phyloP scores from a whole-genome alignment of 805 yeast species.

The Brettanomyces naardenensis region DNA sequence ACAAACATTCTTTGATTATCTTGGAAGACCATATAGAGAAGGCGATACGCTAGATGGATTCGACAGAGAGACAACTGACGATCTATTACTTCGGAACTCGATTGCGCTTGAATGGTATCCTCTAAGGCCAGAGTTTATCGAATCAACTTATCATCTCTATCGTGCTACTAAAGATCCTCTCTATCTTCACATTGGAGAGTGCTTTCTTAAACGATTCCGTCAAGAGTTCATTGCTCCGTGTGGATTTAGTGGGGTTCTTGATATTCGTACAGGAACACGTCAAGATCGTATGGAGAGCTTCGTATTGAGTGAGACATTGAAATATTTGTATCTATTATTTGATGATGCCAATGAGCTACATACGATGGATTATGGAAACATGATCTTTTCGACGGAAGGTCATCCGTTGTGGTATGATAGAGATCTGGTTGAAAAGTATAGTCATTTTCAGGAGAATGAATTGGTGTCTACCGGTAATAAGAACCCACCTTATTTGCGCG shows the following conservation, averaged over 20 bases:
- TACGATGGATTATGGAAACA: slow-evolving; percentile 27
- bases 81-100: slow-evolving; percentile 24
- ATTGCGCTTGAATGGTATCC: slow-evolving; percentile 84
- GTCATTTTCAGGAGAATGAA: not conserved
- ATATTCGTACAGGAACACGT: slow-evolving; percentile 49
- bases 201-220: slow-evolving; percentile 49
- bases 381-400: slow-evolving; percentile 78
- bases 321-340: slow-evolving; percentile 73
- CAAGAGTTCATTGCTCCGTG: slow-evolving; percentile 50
- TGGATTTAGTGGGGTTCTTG: slow-evolving; percentile 75
- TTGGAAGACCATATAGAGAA: slow-evolving; percentile 9
- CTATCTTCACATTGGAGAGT: slow-evolving; percentile 67
- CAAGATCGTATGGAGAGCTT: slow-evolving; percentile 90
- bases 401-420: slow-evolving; percentile 76
- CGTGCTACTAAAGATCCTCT: slow-evolving; percentile 83
- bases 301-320: slow-evolving; percentile 79
- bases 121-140: slow-evolving; percentile 84
- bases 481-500: too few relatives aligned
- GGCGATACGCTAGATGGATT: slow-evolving; percentile 17
- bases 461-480: not conserved
- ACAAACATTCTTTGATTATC: slow-evolving; percentile 9
- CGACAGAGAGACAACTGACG: slow-evolving; percentile 15
- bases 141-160: slow-evolving; percentile 77
- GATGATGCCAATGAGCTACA: slow-evolving; percentile 54
- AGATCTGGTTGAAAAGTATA: slow-evolving; percentile 11